These are phyloP conservation scores for Pseudogymnoascus sp. DNA, from an alignment of 2,329 filamentous ascomycete genomes.

Conservation along the genomic window DNA sequence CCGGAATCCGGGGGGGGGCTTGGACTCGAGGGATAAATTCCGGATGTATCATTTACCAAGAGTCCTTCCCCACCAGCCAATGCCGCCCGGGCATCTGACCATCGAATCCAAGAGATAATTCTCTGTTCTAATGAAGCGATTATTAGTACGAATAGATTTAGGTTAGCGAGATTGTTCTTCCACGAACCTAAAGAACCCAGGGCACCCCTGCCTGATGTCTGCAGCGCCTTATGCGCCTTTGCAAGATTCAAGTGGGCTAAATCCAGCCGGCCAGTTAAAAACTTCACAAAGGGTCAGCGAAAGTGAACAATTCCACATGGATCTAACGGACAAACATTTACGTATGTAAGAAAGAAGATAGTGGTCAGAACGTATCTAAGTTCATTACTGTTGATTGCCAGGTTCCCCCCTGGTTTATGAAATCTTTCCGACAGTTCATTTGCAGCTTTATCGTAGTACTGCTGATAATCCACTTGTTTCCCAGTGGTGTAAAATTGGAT, in stretches of 20 bases:
- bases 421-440: background rate
- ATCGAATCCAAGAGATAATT: conserved; percentile 2
- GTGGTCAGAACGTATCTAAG: conserved; percentile 9
- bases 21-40: background rate
- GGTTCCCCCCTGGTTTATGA: background rate
- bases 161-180: background rate
- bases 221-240: conserved; percentile 7
- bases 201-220: conserved; percentile 4
- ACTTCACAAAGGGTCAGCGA: conserved; percentile 1
- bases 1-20: background rate
- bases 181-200: conserved; percentile 7
- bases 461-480: conserved; percentile 6
- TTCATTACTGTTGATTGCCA: background rate
- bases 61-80: background rate
- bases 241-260: conserved; percentile 9
- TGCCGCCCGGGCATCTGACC: conserved; percentile 7
- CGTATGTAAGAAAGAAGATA: conserved; percentile 7
- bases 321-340: background rate
- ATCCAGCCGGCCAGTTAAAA: conserved; percentile 9
- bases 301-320: background rate
- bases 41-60: conserved; percentile 8
- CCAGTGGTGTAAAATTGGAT: background rate
- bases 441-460: conserved; percentile 4
- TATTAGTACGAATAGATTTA: background rate
- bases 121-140: background rate